Evolutionary conservation across 1,284 basidiomycete species (phyloP).

Genomic region (Ganoderma boninense): DNA sequence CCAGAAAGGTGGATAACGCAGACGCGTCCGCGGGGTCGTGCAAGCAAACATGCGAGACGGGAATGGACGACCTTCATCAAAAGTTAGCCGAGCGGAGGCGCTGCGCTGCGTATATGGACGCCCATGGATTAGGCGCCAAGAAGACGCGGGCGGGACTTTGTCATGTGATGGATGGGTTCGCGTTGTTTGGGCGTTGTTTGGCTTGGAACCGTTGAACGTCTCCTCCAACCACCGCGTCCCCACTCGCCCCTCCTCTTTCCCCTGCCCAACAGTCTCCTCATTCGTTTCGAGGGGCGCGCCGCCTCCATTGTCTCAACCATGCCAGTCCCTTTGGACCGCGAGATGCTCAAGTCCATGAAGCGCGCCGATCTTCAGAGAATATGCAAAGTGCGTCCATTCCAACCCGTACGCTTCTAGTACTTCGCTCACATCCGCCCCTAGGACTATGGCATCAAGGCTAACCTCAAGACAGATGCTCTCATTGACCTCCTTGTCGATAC

Average conservation of each 20-base stretch:
- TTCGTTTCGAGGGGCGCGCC: constrained; percentile 11
- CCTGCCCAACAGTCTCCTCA: neutral
- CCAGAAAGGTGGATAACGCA: neutral
- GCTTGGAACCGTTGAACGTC: constrained; percentile 27
- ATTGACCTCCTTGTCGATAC: constrained; percentile 75
- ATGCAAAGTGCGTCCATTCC: constrained; percentile 67
- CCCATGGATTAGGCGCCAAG: neutral
- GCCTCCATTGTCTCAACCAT: constrained; percentile 41
- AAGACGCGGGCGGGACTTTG: neutral
- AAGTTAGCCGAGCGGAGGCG: neutral
- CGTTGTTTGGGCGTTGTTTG: constrained; percentile 40
- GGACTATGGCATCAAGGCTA: constrained; percentile 82
- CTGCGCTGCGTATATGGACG: neutral
- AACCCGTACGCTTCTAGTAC: constrained; percentile 6
- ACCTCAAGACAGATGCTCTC: constrained; percentile 78
- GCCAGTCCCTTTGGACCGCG: constrained; percentile 59
- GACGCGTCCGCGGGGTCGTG: neutral
- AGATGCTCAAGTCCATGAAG: constrained; percentile 68
- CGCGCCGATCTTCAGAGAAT: constrained; percentile 75
- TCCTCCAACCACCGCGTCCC: constrained; percentile 27
- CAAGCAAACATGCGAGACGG: neutral
- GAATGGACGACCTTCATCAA: neutral
- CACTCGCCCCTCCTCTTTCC: neutral
- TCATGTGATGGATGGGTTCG: constrained; percentile 34
- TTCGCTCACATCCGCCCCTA: constrained; percentile 43